phyloP scores from a whole-genome alignment of 345 rosid genomes.

The Salix udensis region DNA sequence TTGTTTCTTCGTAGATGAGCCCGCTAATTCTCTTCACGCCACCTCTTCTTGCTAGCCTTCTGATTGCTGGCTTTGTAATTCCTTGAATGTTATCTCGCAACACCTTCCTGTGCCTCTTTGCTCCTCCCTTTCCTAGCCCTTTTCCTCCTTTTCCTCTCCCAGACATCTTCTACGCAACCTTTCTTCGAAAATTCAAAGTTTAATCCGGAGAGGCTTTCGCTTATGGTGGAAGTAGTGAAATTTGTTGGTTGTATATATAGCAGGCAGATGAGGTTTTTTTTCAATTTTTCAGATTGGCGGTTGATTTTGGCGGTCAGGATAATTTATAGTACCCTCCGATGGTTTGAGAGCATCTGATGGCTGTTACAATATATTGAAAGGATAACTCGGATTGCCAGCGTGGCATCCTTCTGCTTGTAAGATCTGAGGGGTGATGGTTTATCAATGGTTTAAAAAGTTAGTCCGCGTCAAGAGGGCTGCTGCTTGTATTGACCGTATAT shows the following conservation, averaged over 20 bases:
- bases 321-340: background rate
- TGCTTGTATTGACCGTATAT: background rate
- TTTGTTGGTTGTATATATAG: background rate
- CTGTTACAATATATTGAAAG: background rate
- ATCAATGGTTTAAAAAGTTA: background rate
- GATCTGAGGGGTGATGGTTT: background rate
- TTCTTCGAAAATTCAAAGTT: background rate
- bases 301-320: background rate
- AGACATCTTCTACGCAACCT: background rate
- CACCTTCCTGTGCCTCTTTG: constrained; percentile 12
- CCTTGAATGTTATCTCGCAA: constrained; percentile 3
- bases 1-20: background rate
- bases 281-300: background rate
- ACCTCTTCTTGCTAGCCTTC: constrained; percentile 1
- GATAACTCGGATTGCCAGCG: background rate
- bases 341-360: background rate
- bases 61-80: constrained; percentile 1
- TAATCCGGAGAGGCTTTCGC: too few relatives aligned
- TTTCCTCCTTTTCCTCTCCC: constrained; percentile 11
- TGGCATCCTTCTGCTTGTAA: background rate
- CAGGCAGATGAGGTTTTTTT: background rate
- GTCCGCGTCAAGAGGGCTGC: background rate
- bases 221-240: too few relatives aligned
- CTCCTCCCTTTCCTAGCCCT: constrained; percentile 7
- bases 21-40: constrained; percentile 6